phyloP scores from a whole-genome alignment of 805 yeast genomes.

The Candida tibetensis region DNA sequence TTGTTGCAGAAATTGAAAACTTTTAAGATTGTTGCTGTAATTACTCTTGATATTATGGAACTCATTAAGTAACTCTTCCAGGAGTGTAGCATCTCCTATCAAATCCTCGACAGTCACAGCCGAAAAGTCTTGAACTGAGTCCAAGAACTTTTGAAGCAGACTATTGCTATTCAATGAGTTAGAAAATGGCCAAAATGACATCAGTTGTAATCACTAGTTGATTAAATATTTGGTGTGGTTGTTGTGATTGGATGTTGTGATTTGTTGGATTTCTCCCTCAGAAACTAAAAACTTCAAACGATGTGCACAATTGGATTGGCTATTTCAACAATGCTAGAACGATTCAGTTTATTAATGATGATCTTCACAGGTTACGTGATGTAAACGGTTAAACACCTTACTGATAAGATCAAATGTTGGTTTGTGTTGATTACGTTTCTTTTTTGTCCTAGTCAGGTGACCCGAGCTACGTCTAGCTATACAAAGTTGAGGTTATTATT shows the following conservation, averaged over 20 bases:
- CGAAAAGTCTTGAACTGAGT: constrained; percentile 31
- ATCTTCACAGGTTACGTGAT: too few relatives aligned
- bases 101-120: constrained; percentile 32
- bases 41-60: constrained; percentile 35
- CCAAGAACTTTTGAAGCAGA: constrained; percentile 41
- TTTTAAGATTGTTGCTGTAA: constrained; percentile 26
- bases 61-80: constrained; percentile 39
- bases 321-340: not conserved
- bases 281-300: not conserved
- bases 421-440: not conserved
- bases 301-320: too few relatives aligned
- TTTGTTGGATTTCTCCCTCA: not conserved
- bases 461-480: too few relatives aligned
- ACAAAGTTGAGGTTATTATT: too few relatives aligned
- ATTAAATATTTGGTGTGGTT: not conserved
- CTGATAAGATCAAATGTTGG: not conserved
- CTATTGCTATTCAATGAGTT: constrained; percentile 35
- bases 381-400: not conserved
- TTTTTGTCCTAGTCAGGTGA: not conserved
- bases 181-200: constrained; percentile 49
- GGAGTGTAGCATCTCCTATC: constrained; percentile 29
- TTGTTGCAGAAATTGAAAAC: constrained; percentile 29
- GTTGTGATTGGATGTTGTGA: constrained; percentile 1
- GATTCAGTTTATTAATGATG: not conserved
- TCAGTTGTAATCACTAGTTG: constrained; percentile 10